These are phyloP conservation scores for Odonthalia washingtoniensis DNA, from an alignment of 31 red algal genomes.

Conservation along the genomic window DNA sequence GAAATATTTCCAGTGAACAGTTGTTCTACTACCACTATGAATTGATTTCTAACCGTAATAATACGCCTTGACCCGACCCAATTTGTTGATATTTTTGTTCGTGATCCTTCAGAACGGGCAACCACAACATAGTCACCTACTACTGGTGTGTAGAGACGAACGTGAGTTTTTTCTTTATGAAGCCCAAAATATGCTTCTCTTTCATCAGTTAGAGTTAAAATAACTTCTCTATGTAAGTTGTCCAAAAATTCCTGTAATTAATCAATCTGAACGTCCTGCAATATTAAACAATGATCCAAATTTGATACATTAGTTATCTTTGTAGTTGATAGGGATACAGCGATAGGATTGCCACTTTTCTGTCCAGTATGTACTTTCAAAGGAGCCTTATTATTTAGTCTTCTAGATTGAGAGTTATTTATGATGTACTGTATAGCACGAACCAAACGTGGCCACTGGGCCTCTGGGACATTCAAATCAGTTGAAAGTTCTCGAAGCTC, in stretches of 20 bases:
- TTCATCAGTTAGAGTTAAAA: neutral
- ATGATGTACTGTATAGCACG: slow-evolving; percentile 28
- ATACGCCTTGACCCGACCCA: too few relatives aligned
- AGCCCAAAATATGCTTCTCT: neutral
- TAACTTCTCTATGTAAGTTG: slow-evolving; percentile 12
- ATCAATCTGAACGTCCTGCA: neutral
- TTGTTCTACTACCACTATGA: too few relatives aligned
- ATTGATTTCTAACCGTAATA: too few relatives aligned
- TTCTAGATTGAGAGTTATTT: slow-evolving; percentile 18
- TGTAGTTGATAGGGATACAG: neutral
- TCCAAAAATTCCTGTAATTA: neutral
- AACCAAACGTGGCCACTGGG: slow-evolving; percentile 7
- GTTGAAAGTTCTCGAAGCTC: neutral
- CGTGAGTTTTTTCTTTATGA: slow-evolving; percentile 13
- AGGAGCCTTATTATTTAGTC: neutral
- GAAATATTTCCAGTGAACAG: too few relatives aligned
- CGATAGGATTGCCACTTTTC: neutral
- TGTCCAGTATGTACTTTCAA: slow-evolving; percentile 18
- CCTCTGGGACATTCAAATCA: slow-evolving; percentile 18
- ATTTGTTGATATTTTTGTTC: too few relatives aligned
- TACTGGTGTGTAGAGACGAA: neutral
- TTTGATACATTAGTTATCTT: too few relatives aligned
- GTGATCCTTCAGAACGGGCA: too few relatives aligned
- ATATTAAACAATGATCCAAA: neutral
- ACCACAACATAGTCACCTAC: slow-evolving; percentile 38